Conservation (phyloP, 768 basidiomycete genomes). For the Rhodotorula babjevae region DNA sequence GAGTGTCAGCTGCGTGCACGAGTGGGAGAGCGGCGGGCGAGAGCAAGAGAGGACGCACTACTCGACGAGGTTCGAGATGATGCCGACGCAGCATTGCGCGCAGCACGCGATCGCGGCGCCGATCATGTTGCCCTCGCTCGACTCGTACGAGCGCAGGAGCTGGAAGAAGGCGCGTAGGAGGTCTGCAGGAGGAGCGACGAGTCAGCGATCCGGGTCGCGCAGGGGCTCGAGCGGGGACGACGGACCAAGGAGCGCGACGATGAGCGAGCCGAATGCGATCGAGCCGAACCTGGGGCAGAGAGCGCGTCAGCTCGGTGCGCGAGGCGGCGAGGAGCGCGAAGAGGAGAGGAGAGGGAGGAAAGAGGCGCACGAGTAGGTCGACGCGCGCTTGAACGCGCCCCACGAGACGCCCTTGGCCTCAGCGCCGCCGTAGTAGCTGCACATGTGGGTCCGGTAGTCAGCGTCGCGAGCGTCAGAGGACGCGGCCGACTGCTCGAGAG, state of each 20-base stretch:
- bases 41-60: slow-evolving; percentile 27
- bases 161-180: slow-evolving; percentile 39
- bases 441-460: background rate
- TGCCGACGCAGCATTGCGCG: slow-evolving; percentile 41
- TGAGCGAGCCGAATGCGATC: slow-evolving; percentile 40
- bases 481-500: too few relatives aligned
- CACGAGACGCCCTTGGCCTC: slow-evolving; percentile 20
- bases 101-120: slow-evolving; percentile 39
- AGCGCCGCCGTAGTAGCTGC: slow-evolving; percentile 22
- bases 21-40: background rate
- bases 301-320: too few relatives aligned
- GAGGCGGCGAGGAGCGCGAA: background rate
- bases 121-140: slow-evolving; percentile 32
- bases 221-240: background rate
- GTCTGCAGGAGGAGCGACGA: background rate
- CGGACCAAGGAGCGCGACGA: slow-evolving; percentile 41
- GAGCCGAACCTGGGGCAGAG: slow-evolving; percentile 3
- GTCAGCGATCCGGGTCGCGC: background rate
- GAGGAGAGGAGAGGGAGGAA: slow-evolving; percentile 22
- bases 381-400: slow-evolving; percentile 40
- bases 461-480: too few relatives aligned
- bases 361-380: slow-evolving; percentile 37
- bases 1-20: background rate
- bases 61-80: slow-evolving; percentile 34
- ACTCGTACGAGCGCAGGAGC: slow-evolving; percentile 36